Evolutionary conservation across 1,139 yeast species (phyloP).

Genomic region (Geotrichum europaeum): DNA sequence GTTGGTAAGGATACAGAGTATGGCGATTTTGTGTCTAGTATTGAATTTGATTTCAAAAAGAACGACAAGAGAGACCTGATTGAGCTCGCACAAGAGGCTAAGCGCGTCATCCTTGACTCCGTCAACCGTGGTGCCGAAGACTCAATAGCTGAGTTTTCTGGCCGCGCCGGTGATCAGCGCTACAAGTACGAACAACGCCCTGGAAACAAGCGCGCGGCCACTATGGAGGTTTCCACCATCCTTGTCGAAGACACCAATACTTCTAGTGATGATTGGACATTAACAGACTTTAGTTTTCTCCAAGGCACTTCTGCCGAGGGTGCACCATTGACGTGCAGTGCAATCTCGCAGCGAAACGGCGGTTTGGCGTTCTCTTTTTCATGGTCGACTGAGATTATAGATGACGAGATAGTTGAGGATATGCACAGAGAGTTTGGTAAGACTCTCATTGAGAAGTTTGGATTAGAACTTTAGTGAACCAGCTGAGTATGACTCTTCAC

Average conservation of each 20-base stretch:
- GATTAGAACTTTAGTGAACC: neutral
- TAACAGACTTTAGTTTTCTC: neutral
- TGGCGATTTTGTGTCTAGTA: neutral
- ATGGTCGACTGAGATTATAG: constrained; percentile 2
- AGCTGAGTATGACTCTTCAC: neutral
- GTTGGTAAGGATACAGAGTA: neutral
- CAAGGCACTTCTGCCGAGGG: constrained; percentile 7
- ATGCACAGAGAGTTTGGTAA: neutral
- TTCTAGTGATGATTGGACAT: neutral
- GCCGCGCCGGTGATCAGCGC: neutral
- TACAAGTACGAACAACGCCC: neutral
- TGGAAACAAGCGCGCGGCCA: neutral
- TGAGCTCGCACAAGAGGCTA: neutral
- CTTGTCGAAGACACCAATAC: neutral
- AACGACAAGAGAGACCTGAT: neutral
- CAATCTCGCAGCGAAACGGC: constrained; percentile 4
- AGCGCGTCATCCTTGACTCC: neutral
- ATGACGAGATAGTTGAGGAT: neutral
- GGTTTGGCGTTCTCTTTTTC: neutral
- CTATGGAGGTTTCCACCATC: constrained; percentile 9
- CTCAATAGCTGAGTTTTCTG: neutral
- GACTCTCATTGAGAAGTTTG: neutral
- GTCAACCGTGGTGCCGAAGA: neutral
- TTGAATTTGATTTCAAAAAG: neutral
- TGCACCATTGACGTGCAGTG: constrained; percentile 4